These are phyloP conservation scores for Arctium minus DNA, from an alignment of 129 eudicot species.

Conservation along the genomic window DNA sequence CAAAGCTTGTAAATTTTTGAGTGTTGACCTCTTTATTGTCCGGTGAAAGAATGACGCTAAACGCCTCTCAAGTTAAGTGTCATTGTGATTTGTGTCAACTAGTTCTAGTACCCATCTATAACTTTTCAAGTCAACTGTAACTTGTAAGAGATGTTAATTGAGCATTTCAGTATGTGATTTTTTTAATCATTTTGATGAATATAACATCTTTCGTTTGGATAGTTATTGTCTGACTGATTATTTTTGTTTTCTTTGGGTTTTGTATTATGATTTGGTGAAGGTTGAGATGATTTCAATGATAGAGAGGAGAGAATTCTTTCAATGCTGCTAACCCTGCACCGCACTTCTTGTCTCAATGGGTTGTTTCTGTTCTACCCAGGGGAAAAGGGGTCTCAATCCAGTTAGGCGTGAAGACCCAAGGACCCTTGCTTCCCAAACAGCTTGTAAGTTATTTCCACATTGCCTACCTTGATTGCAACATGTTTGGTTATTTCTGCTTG, in stretches of 20 bases:
- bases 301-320: constrained; percentile 2
- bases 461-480: background rate
- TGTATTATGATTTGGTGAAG: constrained; percentile 13
- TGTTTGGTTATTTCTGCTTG: background rate
- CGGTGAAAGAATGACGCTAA: background rate
- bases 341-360: constrained; percentile 27
- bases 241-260: background rate
- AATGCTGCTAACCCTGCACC: constrained; percentile 15
- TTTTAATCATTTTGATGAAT: background rate
- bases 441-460: constrained; percentile 21
- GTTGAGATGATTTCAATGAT: constrained; percentile 33
- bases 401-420: constrained; percentile 17
- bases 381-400: background rate
- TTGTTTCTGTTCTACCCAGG: constrained; percentile 20
- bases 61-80: background rate
- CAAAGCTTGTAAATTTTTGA: background rate
- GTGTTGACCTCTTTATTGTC: background rate
- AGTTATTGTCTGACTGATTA: background rate
- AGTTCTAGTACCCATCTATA: background rate
- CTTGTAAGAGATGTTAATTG: background rate
- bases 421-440: constrained; percentile 33
- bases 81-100: background rate
- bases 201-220: background rate
- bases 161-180: background rate
- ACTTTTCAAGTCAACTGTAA: background rate